Base-by-base conservation (phyloP, 106 monocot genomes). In the Dendrobium catenatum region DNA sequence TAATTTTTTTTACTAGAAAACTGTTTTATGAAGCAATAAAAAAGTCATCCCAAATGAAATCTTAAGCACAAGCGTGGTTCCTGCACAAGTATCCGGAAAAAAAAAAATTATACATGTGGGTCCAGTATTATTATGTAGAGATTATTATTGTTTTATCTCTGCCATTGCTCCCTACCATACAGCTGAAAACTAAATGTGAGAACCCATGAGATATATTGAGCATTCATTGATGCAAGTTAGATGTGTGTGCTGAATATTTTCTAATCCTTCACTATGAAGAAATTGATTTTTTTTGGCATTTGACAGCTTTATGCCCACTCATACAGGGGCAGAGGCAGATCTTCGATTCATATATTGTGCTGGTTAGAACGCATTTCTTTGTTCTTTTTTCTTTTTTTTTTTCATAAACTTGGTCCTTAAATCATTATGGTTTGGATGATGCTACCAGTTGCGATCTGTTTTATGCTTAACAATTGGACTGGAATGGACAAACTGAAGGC, bases 291-390 rank as follows among this genome's bases (percentile, higher is more conserved):
- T 13, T 78, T 40, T 61, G 73, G 41, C 26, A 7, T 42, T 83
- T 84, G 55, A 33, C 87, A 99, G 99, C 78, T 99, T 95, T 84
- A 93, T 95, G 86, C 95, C 99, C 31, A 90, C 84, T 81, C 87
- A 90, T 82, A 75, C 84, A 90, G 95, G 99, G 26, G 99, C 90
- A 78, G 99, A 99, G 85, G 86, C 85, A 31, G 99, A 99, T 82
- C 99, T 99, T 46, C 89, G 99, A 51, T 99, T 99, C 89, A 87
- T 99, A 17, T 99, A 95, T 73, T 99, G 99, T 85, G 99, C 99
- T 84, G 99, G 99, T 99, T 77, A 79, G 87, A 42, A 72, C 2
- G 51, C n/a, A 3, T 18, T n/a, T 86, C 27, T 84, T 5, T n/a
- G 43, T 18, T 75, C 72, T 80, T 76, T 56, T 42, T 73, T 70